These are phyloP conservation scores for Dothideomycetes sp. DNA, from an alignment of 2,329 filamentous ascomycete species.

Conservation along the genomic window DNA sequence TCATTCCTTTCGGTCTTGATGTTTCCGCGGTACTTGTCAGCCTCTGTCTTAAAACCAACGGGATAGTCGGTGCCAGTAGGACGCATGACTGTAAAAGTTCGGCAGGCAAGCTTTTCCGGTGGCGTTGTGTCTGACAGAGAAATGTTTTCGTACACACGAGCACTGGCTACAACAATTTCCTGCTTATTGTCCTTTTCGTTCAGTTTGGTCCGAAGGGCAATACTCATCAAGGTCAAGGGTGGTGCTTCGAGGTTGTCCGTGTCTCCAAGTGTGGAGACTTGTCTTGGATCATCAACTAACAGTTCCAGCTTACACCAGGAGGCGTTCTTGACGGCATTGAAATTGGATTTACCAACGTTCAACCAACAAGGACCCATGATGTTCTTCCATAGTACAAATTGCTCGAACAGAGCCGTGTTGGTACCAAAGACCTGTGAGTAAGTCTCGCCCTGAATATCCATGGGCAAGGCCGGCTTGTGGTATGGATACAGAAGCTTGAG, in stretches of 20 bases:
- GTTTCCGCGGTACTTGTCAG: slow-evolving; percentile 63
- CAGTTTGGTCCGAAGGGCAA: slow-evolving; percentile 78
- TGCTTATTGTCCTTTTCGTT: slow-evolving; percentile 93
- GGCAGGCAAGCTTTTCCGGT: slow-evolving; percentile 77
- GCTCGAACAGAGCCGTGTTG: slow-evolving; percentile 90
- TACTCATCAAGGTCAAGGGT: slow-evolving; percentile 89
- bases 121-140: slow-evolving; percentile 79
- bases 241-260: slow-evolving; percentile 75
- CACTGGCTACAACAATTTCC: slow-evolving; percentile 85
- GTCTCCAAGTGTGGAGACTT: slow-evolving; percentile 63
- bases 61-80: slow-evolving; percentile 68
- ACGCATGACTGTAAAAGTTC: slow-evolving; percentile 84
- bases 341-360: slow-evolving; percentile 71
- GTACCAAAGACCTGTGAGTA: slow-evolving; percentile 91
- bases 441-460: slow-evolving; percentile 67
- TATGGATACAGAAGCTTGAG: slow-evolving; percentile 96
- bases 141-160: slow-evolving; percentile 85
- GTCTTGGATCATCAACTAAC: slow-evolving; percentile 66
- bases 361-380: slow-evolving; percentile 99
- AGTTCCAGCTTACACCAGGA: slow-evolving; percentile 97
- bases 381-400: slow-evolving; percentile 97
- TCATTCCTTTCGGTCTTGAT: slow-evolving; percentile 79
- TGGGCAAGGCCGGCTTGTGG: slow-evolving; percentile 65
- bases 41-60: slow-evolving; percentile 72
- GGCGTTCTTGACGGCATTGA: slow-evolving; percentile 74